Base-by-base conservation (phyloP, 1,284 basidiomycete genomes). In the Pyrrhoderma noxium region DNA sequence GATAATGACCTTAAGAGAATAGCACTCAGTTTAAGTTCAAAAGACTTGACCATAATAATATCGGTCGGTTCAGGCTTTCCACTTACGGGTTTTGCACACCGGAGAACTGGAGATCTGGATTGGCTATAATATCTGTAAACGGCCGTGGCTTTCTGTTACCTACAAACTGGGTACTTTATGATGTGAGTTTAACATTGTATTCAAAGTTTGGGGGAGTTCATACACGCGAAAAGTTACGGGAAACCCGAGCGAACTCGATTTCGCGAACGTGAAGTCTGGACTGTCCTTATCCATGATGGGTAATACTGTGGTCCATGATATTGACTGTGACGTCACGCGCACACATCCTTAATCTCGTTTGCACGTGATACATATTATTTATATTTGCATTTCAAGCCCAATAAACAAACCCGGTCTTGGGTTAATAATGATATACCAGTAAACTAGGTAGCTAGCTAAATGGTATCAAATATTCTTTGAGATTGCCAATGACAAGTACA, bases 211-310 rank as follows among this genome's bases (percentile, higher is more conserved):
- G 37, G 39, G 5, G 38, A 48, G 36, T 42, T 61, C 81, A 57
- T 68, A 92, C 90, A 97, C 89, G 64, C 89, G 82, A 64, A 96
- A 80, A 3, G 92, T 90, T 16, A 96, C 79, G 3, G 86, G 88
- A 8, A 91, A 67, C 62, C 89, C 90, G 53, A 97, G 76, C 65
- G 95, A 89, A 53, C 84, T 85, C 37, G 93, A 77, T 63, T 85
- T 83, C 13, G 91, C 92, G 62, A 95, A 94, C 3, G 90, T 93
- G 62, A 94, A 89, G 64, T 94, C 91, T 57, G 82, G 73, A 58
- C 78, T 82, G 62, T 85, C 85, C 61, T 84, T 86, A 67, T 86
- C 84, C 83, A 88, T 87, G 34, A 19, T 27, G 42, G 25, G 21
- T 3, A 9, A 11, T 25, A 11, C 45, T 2, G 27, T 16, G 3